Evolutionary conservation across 495 filamentous ascomycete genomes (phyloP).

Genomic region (Venustampulla echinocandica): DNA sequence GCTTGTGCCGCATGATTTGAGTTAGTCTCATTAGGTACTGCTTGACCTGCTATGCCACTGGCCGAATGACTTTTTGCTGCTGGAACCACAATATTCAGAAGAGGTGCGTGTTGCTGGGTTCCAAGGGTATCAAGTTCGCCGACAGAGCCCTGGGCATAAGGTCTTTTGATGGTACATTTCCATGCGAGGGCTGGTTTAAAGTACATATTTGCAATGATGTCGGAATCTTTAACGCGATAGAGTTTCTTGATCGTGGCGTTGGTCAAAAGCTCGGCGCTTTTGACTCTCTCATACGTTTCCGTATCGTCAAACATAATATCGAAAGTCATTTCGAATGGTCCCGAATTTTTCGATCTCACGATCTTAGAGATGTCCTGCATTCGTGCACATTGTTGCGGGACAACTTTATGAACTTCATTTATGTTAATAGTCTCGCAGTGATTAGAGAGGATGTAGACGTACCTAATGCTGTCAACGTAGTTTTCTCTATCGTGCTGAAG

Average conservation of each 20-base stretch:
- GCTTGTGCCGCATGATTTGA: no score
- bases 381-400: no score
- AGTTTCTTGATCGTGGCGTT: slow-evolving; percentile 23
- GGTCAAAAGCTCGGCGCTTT: slow-evolving; percentile 28
- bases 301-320: slow-evolving; percentile 38
- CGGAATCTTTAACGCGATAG: slow-evolving; percentile 26
- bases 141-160: slow-evolving; percentile 30
- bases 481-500: no score
- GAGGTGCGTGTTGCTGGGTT: slow-evolving; percentile 26
- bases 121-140: slow-evolving; percentile 32
- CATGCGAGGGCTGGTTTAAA: slow-evolving; percentile 27
- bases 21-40: no score
- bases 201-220: slow-evolving; percentile 32
- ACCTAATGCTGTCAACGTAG: no score
- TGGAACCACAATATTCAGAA: no score
- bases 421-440: not conserved
- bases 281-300: slow-evolving; percentile 28
- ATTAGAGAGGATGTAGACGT: no score
- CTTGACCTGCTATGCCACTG: no score
- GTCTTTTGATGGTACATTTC: slow-evolving; percentile 19
- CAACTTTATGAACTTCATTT: not conserved
- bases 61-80: no score
- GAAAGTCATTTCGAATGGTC: slow-evolving; percentile 42
- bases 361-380: slow-evolving; percentile 32
- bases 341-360: slow-evolving; percentile 42